Evolutionary conservation across 495 filamentous ascomycete species (phyloP), one percentile per base, ranked within the genome.

Genomic region (Bacidia rubella): DNA sequence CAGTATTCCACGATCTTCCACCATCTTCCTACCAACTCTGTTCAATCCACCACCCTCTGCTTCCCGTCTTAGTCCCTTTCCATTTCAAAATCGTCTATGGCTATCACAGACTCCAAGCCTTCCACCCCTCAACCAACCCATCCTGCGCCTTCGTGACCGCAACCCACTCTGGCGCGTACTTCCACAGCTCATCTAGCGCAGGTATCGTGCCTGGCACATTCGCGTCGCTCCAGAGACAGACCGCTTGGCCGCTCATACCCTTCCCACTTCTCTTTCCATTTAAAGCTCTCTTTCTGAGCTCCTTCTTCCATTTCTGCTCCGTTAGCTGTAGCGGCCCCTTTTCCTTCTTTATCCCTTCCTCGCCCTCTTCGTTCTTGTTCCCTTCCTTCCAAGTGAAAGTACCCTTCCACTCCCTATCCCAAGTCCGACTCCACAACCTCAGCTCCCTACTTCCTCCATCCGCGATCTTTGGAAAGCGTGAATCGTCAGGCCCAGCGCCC

Each of bases 161-260:
- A 7, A 79, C 79, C 92, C 92, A 98, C 1, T 65, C 67, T 0
- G 92, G 92, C 53, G 74, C 70, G 68, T 79, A 96, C 64, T 79
- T 74, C 49, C 73, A 68, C 19, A 83, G 77, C 67, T 98, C 92
- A 57, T 92, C 86, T 27, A 92, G 74, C 12, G 92, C 92, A 0
- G 92, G 88, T 47, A 98, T 90, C 7, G 72, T 67, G 2, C 81
- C 83, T 10, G 64, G 62, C 11, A 67, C 70, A 57, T 94, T 95
- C 25, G 76, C 79, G 69, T 97, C 92, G 58, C 81, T 86, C 92
- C 92, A 98, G 15, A 86, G 65, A 70, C 90, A 97, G 10, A 84
- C 74, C 2, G 89, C 79, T 43, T 70, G 72, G 0, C 89, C 90
- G 54, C 78, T 75, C 46, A 90, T 63, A 35, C 29, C 7, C 29